Base-by-base conservation (phyloP, 441 rosid genomes). In the Erodium texanum region DNA sequence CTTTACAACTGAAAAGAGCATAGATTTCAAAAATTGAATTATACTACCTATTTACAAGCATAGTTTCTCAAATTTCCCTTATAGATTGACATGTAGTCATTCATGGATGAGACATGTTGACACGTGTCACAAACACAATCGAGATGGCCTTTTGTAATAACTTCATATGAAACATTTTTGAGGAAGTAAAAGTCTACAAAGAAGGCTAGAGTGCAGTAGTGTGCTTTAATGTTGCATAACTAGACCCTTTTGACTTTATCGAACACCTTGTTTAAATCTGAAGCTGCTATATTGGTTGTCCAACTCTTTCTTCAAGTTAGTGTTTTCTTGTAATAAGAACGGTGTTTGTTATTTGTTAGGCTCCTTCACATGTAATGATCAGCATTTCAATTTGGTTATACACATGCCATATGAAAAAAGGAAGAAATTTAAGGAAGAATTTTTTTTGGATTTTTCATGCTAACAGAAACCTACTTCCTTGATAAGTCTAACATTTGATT, bases 161-260 rank as follows among this genome's bases (percentile, higher is more conserved):
- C 92, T 66, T 94, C 98, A 0, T 97, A 94, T 18, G 98, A 94
- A 70, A 94, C 89, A 63, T 87, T 85, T 78, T 92, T 92, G 36
- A 94, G 90, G 79, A 89, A 94, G 82, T 77, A 89, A 0, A 98
- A 94, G 85, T 89, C 98, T 0, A 97, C 98, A 32, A 94, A 94
- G 78, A 78, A 94, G 43, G 99, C 96, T 0, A 97, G 98, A 14
- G 89, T 73, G 81, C 99, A 89, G 73, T 87, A 94, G 71, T 87
- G 73, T 58, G 99, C 99, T 74, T 94, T 98, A 24, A 96, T 88
- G 79, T 92, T 92, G 84, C 96, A 89, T 65, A 94, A 77, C 80
- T 87, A 96, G 62, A 89, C 92, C 64, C 99, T 97, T 84, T 79
- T 87, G 65, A 98, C 99, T 81, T 85, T 79, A 77, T 92, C 87